Conservation (phyloP, 495 filamentous ascomycete species). For the Penicillium taxi region DNA sequence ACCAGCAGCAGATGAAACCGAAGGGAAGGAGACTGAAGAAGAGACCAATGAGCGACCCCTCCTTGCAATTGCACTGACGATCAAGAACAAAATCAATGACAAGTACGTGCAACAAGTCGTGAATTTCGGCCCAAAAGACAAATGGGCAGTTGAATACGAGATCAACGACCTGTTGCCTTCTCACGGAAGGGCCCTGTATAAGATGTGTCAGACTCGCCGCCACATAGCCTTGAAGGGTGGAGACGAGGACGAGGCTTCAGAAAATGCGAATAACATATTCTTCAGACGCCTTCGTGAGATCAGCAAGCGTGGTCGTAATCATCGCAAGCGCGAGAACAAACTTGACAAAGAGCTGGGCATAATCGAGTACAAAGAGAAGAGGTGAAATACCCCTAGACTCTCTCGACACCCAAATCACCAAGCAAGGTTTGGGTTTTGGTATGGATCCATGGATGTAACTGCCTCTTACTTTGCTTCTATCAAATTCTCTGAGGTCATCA, state of each 20-base stretch:
- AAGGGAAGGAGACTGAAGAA: slow-evolving; percentile 11
- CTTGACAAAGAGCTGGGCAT: slow-evolving; percentile 32
- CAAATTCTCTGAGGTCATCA: too few species aligned
- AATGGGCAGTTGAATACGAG: slow-evolving; percentile 72
- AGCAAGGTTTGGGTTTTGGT: too few species aligned
- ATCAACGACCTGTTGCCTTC: slow-evolving; percentile 46
- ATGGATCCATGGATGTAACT: too few species aligned
- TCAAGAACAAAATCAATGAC: slow-evolving; percentile 68
- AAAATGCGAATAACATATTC: slow-evolving; percentile 28
- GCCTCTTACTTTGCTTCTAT: too few species aligned
- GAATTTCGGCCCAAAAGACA: slow-evolving; percentile 39
- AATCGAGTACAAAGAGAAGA: slow-evolving; percentile 17
- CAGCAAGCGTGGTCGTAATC: slow-evolving; percentile 37
- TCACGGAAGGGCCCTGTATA: slow-evolving; percentile 41
- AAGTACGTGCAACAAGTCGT: slow-evolving; percentile 52
- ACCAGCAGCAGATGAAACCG: too few species aligned
- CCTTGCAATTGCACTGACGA: slow-evolving; percentile 58
- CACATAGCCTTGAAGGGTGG: slow-evolving; percentile 30
- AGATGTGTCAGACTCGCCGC: slow-evolving; percentile 43
- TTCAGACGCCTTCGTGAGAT: slow-evolving; percentile 35
- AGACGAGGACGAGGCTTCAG: slow-evolving; percentile 22
- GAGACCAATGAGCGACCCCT: slow-evolving; percentile 30
- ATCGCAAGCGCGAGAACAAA: slow-evolving; percentile 41
- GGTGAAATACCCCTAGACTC: too few species aligned
- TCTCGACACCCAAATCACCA: too few species aligned